Conservation (phyloP, 345 rosid species). For the Diplotaxis tenuifolia region DNA sequence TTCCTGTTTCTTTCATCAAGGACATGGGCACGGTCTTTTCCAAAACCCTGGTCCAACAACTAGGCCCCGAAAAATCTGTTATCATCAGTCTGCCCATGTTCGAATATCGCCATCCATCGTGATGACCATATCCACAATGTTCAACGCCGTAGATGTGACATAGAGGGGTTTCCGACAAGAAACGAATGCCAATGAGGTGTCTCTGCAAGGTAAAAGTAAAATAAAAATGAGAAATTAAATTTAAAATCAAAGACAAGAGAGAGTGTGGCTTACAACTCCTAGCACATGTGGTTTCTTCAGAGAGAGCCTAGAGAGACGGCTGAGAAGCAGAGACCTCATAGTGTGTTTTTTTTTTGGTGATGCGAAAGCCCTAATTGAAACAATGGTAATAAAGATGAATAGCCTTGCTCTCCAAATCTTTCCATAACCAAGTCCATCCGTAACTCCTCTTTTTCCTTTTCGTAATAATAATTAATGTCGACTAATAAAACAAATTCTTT, state of each 20-base stretch:
- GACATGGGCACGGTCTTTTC: neutral
- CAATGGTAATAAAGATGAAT: neutral
- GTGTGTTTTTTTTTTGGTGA: no score
- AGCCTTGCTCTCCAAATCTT: neutral
- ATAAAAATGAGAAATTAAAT: no score
- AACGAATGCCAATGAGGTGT: neutral
- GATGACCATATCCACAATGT: neutral
- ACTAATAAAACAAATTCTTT: no score
- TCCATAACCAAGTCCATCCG: neutral
- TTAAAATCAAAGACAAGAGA: no score
- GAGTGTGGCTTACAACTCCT: no score
- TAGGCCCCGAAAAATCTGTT: neutral
- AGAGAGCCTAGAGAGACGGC: neutral
- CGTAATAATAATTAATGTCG: neutral
- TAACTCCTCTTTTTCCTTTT: neutral
- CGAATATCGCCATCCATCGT: neutral
- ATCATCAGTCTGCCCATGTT: neutral
- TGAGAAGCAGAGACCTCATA: no score
- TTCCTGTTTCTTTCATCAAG: neutral
- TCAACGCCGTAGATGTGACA: neutral
- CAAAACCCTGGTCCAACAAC: neutral
- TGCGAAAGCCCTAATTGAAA: neutral
- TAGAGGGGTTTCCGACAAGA: neutral
- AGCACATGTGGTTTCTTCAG: neutral
- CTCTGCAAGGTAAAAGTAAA: neutral